Evolutionary conservation across 2,329 filamentous ascomycete species (phyloP).

Genomic region (Venturia carpophila): DNA sequence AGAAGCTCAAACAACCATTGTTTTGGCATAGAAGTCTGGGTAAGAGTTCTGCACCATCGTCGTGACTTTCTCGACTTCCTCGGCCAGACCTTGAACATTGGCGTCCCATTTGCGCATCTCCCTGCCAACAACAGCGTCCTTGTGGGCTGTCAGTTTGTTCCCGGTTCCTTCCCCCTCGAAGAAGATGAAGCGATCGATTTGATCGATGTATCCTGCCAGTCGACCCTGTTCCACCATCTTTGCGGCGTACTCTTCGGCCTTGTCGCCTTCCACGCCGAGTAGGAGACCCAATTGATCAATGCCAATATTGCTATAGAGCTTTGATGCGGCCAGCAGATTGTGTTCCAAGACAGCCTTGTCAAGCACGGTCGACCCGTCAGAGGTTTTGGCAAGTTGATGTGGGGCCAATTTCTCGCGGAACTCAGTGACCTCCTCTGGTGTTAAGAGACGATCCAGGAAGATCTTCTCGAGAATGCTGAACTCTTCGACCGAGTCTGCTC

Average conservation of each 20-base stretch:
- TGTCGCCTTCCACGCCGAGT: slow-evolving; percentile 68
- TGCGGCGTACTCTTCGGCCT: slow-evolving; percentile 85
- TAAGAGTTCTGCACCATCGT: slow-evolving; percentile 73
- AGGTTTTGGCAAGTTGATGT: slow-evolving; percentile 83
- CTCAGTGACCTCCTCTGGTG: slow-evolving; percentile 71
- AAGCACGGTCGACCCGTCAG: slow-evolving; percentile 87
- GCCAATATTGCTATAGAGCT: slow-evolving; percentile 45
- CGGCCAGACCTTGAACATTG: slow-evolving; percentile 76
- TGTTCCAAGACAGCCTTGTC: slow-evolving; percentile 93
- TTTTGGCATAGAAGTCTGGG: slow-evolving; percentile 50
- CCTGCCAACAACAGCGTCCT: slow-evolving; percentile 51
- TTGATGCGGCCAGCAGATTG: slow-evolving; percentile 79
- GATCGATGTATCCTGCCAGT: slow-evolving; percentile 81
- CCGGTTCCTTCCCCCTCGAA: slow-evolving; percentile 69
- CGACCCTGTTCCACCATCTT: slow-evolving; percentile 94
- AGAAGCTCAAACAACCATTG: slow-evolving; percentile 28
- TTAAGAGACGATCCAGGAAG: slow-evolving; percentile 81
- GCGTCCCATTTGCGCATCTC: slow-evolving; percentile 81
- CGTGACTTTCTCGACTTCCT: slow-evolving; percentile 82
- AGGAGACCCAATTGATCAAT: slow-evolving; percentile 64
- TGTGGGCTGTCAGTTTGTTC: slow-evolving; percentile 59
- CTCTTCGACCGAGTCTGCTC: slow-evolving; percentile 65
- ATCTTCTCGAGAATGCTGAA: slow-evolving; percentile 94
- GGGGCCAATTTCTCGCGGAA: slow-evolving; percentile 74
- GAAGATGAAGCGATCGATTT: slow-evolving; percentile 80